Conservation (phyloP, 768 basidiomycete genomes). For the Strobilomyces confusus region DNA sequence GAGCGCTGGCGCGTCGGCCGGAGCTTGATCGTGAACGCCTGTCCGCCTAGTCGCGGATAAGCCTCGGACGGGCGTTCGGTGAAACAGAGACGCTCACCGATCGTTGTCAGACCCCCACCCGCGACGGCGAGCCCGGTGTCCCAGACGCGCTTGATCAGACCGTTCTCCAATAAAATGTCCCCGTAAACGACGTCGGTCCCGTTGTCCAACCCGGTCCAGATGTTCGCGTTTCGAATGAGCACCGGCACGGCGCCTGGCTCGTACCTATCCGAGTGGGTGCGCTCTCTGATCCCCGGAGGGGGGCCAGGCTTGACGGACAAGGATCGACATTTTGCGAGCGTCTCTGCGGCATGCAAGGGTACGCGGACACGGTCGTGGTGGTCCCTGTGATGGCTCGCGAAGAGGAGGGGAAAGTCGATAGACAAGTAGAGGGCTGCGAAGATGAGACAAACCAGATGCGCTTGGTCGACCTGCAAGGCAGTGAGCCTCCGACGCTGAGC, state of each 20-base stretch:
- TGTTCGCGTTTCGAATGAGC: slow-evolving; percentile 62
- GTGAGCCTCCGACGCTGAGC: neutral
- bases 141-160: slow-evolving; percentile 58
- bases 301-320: slow-evolving; percentile 42
- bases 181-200: slow-evolving; percentile 57
- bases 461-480: slow-evolving; percentile 4
- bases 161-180: slow-evolving; percentile 59
- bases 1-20: slow-evolving; percentile 69
- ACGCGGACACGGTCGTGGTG: slow-evolving; percentile 4
- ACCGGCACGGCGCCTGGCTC: slow-evolving; percentile 49
- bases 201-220: slow-evolving; percentile 69
- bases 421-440: slow-evolving; percentile 16
- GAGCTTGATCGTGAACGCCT: slow-evolving; percentile 74
- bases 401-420: slow-evolving; percentile 7
- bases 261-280: slow-evolving; percentile 54
- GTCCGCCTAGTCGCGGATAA: slow-evolving; percentile 48
- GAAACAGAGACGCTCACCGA: slow-evolving; percentile 38
- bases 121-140: slow-evolving; percentile 38
- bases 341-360: slow-evolving; percentile 25
- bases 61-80: neutral
- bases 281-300: slow-evolving; percentile 41
- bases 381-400: neutral
- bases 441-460: slow-evolving; percentile 16
- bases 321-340: slow-evolving; percentile 44
- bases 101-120: slow-evolving; percentile 63